Conservation (phyloP, 805 yeast genomes). For the Saccharomycopsis fodiens region DNA sequence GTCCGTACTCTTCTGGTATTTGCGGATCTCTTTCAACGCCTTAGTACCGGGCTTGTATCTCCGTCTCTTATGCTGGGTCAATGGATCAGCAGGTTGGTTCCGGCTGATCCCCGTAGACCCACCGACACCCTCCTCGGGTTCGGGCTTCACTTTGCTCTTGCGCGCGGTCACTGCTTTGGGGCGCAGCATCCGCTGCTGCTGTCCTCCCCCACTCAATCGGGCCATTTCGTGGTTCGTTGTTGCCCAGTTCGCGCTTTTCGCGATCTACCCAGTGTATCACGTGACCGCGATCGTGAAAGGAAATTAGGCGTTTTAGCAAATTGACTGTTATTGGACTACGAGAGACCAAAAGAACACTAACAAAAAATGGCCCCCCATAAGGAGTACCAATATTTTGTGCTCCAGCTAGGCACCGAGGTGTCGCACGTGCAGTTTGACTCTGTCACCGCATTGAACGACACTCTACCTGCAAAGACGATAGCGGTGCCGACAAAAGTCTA, state of each 20-base stretch:
- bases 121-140: constrained; percentile 2
- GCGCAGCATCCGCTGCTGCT: not conserved
- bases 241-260: no score
- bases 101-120: constrained; percentile 5
- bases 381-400: constrained; percentile 32
- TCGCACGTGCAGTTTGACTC: constrained; percentile 73
- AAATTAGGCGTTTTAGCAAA: no score
- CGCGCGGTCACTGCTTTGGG: not conserved
- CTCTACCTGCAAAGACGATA: constrained; percentile 66
- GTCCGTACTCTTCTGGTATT: constrained; percentile 62
- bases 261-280: no score
- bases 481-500: constrained; percentile 75
- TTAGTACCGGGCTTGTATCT: constrained; percentile 55
- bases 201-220: constrained; percentile 4
- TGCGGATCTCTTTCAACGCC: constrained; percentile 62
- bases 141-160: constrained; percentile 4
- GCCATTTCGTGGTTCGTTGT: no score
- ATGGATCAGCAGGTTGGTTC: constrained; percentile 18
- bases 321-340: not conserved
- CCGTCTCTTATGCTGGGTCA: constrained; percentile 26
- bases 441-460: constrained; percentile 39
- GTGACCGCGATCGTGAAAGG: no score
- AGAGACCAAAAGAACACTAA: no score
- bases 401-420: constrained; percentile 71
- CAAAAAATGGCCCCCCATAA: constrained; percentile 20